Percentiles rank a stretch among this genome's conserved stretches.
These are phyloP conservation scores for Gillenia trifoliata DNA, from an alignment of 306 rosid species.

Conservation along the genomic window DNA sequence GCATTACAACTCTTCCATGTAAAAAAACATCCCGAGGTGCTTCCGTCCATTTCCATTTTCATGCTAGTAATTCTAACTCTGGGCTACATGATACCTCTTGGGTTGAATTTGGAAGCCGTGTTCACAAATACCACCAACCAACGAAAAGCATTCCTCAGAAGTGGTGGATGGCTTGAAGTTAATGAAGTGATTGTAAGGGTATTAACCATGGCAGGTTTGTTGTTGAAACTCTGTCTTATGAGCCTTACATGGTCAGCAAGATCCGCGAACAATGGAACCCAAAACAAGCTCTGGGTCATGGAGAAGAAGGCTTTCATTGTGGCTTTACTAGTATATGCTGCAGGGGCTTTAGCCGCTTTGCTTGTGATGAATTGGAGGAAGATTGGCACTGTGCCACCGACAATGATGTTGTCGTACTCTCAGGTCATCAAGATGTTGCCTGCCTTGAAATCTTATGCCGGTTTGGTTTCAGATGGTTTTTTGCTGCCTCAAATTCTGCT, in stretches of 20 bases:
- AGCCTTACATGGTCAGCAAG: conserved; percentile 46
- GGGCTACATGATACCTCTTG: conserved; percentile 42
- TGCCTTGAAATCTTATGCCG: too few relatives aligned
- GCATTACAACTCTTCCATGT: conserved; percentile 49
- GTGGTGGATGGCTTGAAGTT: conserved; percentile 39
- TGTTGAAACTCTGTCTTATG: conserved; percentile 41
- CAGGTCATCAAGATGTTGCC: conserved; percentile 21
- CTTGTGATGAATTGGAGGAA: conserved; percentile 15
- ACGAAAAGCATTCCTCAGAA: conserved; percentile 14
- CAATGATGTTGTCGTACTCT: conserved; percentile 30
- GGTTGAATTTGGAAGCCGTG: conserved; percentile 47
- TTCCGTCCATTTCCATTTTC: conserved; percentile 44
- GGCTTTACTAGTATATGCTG: conserved; percentile 1
- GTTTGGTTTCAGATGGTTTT: neutral
- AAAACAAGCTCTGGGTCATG: conserved; percentile 21
- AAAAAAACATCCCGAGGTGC: conserved; percentile 33
- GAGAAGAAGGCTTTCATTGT: conserved; percentile 40
- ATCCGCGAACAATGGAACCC: conserved; percentile 5
- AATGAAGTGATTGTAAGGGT: conserved; percentile 37
- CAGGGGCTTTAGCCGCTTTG: neutral
- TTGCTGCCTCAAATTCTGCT: neutral
- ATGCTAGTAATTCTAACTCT: conserved; percentile 43
- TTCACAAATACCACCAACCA: conserved; percentile 16
- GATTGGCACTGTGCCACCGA: neutral
- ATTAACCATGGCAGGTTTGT: conserved; percentile 44